phyloP scores from a whole-genome alignment of 208 protist species.

The Trypanosoma mega region DNA sequence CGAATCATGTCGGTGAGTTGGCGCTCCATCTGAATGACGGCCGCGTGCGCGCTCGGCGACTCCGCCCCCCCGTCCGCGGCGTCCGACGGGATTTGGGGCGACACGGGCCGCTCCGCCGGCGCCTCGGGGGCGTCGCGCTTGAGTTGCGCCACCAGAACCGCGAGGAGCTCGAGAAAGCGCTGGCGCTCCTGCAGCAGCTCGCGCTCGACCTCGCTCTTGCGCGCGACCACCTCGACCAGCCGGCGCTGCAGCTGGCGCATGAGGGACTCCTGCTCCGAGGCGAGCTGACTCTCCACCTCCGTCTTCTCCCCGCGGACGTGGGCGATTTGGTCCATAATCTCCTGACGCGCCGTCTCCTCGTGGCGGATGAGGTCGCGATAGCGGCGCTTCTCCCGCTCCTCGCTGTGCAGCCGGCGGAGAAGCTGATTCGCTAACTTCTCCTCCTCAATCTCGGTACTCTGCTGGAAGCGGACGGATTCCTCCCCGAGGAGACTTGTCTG shows the following conservation, averaged over 20 bases:
- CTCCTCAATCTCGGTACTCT: conserved; percentile 75
- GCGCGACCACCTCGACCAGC: conserved; percentile 52
- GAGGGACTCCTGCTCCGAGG: conserved; percentile 68
- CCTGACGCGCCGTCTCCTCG: conserved; percentile 49
- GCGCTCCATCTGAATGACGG: conserved; percentile 50
- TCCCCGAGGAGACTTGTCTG: conserved; percentile 62
- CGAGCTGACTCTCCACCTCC: conserved; percentile 63
- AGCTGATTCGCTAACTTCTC: conserved; percentile 75
- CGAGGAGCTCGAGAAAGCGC: conserved; percentile 56
- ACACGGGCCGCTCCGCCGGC: background rate
- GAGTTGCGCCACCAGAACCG: conserved; percentile 10
- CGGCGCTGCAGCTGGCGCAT: conserved; percentile 69
- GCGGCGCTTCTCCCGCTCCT: conserved; percentile 48
- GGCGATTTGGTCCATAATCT: conserved; percentile 49
- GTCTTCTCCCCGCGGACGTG: conserved; percentile 50
- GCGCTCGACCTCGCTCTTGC: conserved; percentile 66
- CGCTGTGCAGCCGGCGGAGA: conserved; percentile 65
- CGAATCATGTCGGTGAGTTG: conserved; percentile 63
- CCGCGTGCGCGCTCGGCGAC: conserved; percentile 22
- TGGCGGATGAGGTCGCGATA: conserved; percentile 40
- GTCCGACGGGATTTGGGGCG: background rate
- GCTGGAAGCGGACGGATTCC: conserved; percentile 67
- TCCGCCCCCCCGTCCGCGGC: conserved; percentile 14
- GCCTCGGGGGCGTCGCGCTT: background rate
- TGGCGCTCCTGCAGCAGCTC: conserved; percentile 71